These are phyloP conservation scores for Trypanosomatidae sp. DNA, from an alignment of 208 protist species.

Conservation along the genomic window DNA sequence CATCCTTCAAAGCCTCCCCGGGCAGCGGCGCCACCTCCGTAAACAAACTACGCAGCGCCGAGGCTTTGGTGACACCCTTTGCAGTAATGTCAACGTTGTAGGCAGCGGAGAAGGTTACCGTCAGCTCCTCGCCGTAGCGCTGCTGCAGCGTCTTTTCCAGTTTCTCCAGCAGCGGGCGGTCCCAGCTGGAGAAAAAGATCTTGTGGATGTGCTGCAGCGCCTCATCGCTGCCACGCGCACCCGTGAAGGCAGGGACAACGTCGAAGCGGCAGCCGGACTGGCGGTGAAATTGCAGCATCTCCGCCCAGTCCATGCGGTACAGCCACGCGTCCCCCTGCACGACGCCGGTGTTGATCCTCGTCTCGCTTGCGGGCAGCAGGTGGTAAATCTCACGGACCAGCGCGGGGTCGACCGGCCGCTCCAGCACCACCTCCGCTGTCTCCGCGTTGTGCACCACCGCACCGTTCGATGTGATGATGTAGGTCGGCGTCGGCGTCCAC, in stretches of 20 bases:
- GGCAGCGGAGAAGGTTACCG: conserved; percentile 34
- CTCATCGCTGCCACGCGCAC: too few relatives aligned
- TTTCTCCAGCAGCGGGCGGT: conserved; percentile 29
- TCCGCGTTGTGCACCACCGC: conserved; percentile 47
- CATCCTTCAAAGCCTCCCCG: conserved; percentile 20
- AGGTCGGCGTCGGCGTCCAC: conserved; percentile 8
- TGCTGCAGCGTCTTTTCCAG: conserved; percentile 32
- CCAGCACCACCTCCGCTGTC: conserved; percentile 33
- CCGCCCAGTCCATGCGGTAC: conserved; percentile 39
- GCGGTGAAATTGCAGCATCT: conserved; percentile 50
- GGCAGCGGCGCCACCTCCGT: conserved; percentile 27
- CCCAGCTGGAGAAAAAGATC: conserved; percentile 57
- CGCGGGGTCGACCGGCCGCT: conserved; percentile 22
- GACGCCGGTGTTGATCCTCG: conserved; percentile 51
- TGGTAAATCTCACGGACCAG: conserved; percentile 35
- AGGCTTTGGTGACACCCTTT: conserved; percentile 31
- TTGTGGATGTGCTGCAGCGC: conserved; percentile 45
- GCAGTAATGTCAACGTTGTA: conserved; percentile 31
- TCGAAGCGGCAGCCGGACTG: conserved; percentile 48
- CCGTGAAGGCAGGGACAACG: conserved; percentile 13
- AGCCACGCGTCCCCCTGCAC: conserved; percentile 34
- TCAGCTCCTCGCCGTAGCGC: conserved; percentile 29
- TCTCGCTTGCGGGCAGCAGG: conserved; percentile 35
- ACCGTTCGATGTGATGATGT: conserved; percentile 62
- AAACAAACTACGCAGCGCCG: conserved; percentile 24